phyloP scores from a whole-genome alignment of 2,329 filamentous ascomycete genomes.

The Penicillium hesseltinei region DNA sequence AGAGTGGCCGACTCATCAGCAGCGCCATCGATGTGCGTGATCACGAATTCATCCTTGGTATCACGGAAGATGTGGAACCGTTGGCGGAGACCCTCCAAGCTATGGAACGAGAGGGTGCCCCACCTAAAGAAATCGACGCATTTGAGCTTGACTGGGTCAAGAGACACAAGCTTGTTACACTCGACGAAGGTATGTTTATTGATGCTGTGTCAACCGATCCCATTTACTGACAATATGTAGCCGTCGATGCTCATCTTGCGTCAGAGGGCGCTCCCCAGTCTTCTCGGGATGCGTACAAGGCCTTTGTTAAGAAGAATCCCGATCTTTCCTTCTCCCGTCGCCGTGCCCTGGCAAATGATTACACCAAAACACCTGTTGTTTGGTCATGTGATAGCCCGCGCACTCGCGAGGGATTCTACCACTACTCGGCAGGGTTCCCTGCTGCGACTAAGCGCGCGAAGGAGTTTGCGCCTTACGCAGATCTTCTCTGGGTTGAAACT shows the following conservation, averaged over 20 bases:
- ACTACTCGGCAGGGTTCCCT: constrained; percentile 66
- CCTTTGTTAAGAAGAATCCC: constrained; percentile 60
- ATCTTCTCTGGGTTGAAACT: constrained; percentile 96
- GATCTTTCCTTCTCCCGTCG: constrained; percentile 77
- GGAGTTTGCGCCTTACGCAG: constrained; percentile 86
- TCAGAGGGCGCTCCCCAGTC: constrained; percentile 62
- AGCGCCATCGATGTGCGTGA: constrained; percentile 91
- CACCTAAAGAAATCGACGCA: constrained; percentile 75
- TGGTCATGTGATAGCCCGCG: constrained; percentile 92
- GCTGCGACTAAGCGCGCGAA: constrained; percentile 92
- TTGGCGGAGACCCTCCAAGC: constrained; percentile 83
- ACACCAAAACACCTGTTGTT: constrained; percentile 66
- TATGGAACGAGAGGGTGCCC: constrained; percentile 80
- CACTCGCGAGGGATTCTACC: constrained; percentile 72
- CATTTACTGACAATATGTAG: constrained; percentile 39
- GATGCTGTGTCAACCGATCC: too few relatives aligned
- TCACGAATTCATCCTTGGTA: constrained; percentile 93
- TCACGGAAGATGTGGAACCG: constrained; percentile 74
- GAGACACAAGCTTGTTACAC: constrained; percentile 77
- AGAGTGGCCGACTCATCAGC: constrained; percentile 85
- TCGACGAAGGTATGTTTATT: constrained; percentile 66
- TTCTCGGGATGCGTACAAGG: constrained; percentile 67
- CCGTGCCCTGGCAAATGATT: constrained; percentile 66
- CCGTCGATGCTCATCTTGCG: constrained; percentile 71
- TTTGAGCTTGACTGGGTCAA: constrained; percentile 90